Percentiles rank a stretch among this genome's conserved stretches.
phyloP scores from a whole-genome alignment of 108 stramenopile genomes.

The Schizochytrium sp. region DNA sequence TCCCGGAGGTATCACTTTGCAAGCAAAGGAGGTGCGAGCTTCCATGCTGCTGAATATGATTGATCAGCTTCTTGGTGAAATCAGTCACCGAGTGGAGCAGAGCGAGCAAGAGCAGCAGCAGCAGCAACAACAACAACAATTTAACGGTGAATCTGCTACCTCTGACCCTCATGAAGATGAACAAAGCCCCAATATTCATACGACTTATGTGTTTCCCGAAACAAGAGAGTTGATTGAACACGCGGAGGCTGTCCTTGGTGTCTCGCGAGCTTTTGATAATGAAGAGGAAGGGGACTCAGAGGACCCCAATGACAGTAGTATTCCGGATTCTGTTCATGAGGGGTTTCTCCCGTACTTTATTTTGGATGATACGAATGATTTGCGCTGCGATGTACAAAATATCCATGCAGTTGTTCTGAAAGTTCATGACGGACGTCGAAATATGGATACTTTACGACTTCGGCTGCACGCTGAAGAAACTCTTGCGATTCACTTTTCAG shows the following conservation, averaged over 20 bases:
- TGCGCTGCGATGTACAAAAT: neutral
- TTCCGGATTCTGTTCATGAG: neutral
- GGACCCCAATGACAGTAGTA: neutral
- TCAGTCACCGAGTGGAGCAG: neutral
- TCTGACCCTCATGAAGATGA: neutral
- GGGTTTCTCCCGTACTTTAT: neutral
- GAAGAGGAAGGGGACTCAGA: neutral
- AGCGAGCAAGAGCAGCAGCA: neutral
- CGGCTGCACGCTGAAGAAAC: neutral
- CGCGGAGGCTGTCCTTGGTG: neutral
- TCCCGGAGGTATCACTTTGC: neutral
- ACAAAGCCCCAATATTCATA: neutral
- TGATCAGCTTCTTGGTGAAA: neutral
- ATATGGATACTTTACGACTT: neutral
- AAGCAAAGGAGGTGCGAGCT: slow-evolving; percentile 24
- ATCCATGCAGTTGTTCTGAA: neutral
- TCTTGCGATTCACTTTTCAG: neutral
- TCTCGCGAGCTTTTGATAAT: neutral
- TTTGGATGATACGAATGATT: slow-evolving; percentile 1
- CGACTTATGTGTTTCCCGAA: neutral
- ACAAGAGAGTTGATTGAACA: neutral
- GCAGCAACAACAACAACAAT: neutral
- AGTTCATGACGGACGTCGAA: neutral
- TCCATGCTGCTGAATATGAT: slow-evolving; percentile 45
- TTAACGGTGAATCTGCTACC: neutral